Conservation (phyloP, 2,329 filamentous ascomycete species). For the Fusarium sp. region DNA sequence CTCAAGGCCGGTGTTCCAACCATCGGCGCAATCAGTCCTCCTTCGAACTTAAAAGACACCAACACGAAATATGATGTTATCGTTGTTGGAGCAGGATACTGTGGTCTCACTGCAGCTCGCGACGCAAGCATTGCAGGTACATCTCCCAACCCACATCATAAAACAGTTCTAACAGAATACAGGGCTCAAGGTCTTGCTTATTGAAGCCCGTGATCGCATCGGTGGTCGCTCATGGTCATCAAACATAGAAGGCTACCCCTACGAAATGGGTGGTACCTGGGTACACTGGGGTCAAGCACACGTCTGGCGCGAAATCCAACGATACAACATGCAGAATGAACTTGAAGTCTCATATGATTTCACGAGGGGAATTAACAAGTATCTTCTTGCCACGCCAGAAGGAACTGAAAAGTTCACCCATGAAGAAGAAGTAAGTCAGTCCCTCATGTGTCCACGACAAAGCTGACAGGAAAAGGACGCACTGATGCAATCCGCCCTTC, state of each 20-base stretch:
- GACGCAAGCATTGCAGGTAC: slow-evolving; percentile 47
- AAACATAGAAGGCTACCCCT: slow-evolving; percentile 57
- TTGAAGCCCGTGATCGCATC: slow-evolving; percentile 62
- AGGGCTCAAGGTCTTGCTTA: slow-evolving; percentile 56
- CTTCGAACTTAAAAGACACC: slow-evolving; percentile 32
- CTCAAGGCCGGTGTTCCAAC: slow-evolving; percentile 48
- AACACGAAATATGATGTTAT: slow-evolving; percentile 44
- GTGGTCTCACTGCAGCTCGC: slow-evolving; percentile 47
- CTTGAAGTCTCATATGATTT: slow-evolving; percentile 56
- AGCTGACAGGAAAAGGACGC: slow-evolving; percentile 3
- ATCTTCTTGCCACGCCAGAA: slow-evolving; percentile 51
- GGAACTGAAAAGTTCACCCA: slow-evolving; percentile 53
- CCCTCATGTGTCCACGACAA: too few species aligned
- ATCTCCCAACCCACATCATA: accelerated
- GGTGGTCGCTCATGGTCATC: slow-evolving; percentile 61
- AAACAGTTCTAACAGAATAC: not conserved
- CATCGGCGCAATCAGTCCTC: slow-evolving; percentile 48
- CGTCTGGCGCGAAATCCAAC: slow-evolving; percentile 58
- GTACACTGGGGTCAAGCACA: slow-evolving; percentile 59
- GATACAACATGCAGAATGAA: slow-evolving; percentile 59
- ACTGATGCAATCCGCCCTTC: slow-evolving; percentile 50
- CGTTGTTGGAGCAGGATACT: slow-evolving; percentile 50
- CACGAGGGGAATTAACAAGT: slow-evolving; percentile 57
- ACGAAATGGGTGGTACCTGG: slow-evolving; percentile 64
- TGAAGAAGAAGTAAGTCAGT: slow-evolving; percentile 53